These are phyloP conservation scores for Xylariaceae sp. DNA, from an alignment of 2,329 filamentous ascomycete species.

Conservation along the genomic window DNA sequence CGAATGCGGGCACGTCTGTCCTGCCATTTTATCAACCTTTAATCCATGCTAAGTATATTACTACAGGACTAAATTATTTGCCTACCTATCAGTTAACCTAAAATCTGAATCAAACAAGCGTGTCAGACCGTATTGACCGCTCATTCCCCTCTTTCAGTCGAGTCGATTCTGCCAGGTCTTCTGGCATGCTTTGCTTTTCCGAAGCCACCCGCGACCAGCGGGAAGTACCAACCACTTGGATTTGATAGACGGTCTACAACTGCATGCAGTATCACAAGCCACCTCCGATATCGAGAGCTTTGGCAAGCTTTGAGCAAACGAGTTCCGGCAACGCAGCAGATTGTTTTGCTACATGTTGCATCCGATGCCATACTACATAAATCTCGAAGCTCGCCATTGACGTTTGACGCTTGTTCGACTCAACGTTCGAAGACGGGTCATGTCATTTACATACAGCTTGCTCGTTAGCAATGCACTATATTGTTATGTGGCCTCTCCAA, in stretches of 20 bases:
- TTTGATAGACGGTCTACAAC: constrained; percentile 10
- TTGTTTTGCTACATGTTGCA: constrained; percentile 6
- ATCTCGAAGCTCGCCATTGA: background rate
- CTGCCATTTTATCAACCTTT: too few species aligned
- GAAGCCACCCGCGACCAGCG: constrained; percentile 18
- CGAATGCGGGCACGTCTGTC: too few species aligned
- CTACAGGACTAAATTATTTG: too few species aligned
- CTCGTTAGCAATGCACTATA: background rate
- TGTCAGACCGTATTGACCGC: background rate
- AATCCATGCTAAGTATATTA: too few species aligned
- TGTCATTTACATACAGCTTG: background rate
- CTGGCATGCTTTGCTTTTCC: constrained; percentile 11
- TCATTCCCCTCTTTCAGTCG: background rate
- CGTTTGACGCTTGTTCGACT: background rate
- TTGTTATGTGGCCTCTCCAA: background rate
- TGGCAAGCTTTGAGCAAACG: background rate
- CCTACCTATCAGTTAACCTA: too few species aligned
- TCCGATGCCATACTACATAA: constrained; percentile 7
- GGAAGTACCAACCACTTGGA: constrained; percentile 23
- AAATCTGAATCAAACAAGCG: constrained; percentile 12
- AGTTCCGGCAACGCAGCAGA: constrained; percentile 9
- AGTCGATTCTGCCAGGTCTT: constrained; percentile 9
- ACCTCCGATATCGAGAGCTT: constrained; percentile 9
- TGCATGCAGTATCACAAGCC: constrained; percentile 22
- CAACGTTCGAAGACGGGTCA: background rate